phyloP scores from a whole-genome alignment of 768 basidiomycete genomes.

The Lentinula sp. region DNA sequence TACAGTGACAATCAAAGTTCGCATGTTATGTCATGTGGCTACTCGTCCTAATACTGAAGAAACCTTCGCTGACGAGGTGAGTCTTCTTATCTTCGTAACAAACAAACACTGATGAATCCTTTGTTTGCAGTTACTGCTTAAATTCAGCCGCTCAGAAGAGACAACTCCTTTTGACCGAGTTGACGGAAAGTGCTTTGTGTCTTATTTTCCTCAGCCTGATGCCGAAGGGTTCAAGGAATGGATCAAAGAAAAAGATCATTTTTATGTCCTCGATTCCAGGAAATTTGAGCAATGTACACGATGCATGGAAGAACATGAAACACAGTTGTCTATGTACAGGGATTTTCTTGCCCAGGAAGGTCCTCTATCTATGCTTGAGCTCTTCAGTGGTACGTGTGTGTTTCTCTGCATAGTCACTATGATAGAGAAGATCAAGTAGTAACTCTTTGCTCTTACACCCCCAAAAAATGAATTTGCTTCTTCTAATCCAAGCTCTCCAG shows the following conservation, averaged over 20 bases:
- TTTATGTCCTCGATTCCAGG: conserved; percentile 36
- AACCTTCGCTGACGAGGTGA: neutral
- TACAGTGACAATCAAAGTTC: neutral
- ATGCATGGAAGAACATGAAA: conserved; percentile 19
- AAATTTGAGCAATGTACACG: neutral
- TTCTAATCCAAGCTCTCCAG: conserved; percentile 23
- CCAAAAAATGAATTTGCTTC: neutral
- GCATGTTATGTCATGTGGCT: neutral
- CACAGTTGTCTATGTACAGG: conserved; percentile 20
- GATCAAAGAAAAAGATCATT: conserved; percentile 54
- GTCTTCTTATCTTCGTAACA: neutral
- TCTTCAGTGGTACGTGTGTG: conserved; percentile 55
- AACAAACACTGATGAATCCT: neutral
- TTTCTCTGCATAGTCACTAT: neutral
- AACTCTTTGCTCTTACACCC: neutral
- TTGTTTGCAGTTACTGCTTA: neutral
- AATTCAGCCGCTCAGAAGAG: neutral
- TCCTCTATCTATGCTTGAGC: conserved; percentile 45
- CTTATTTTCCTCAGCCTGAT: conserved; percentile 21
- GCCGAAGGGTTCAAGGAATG: conserved; percentile 31
- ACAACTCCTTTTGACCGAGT: conserved; percentile 29
- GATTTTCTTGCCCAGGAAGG: conserved; percentile 28
- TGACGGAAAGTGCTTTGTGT: conserved; percentile 51
- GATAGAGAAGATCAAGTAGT: neutral
- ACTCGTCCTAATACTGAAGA: conserved; percentile 7